Percentiles rank a stretch among this genome's conserved stretches.
phyloP scores from a whole-genome alignment of 1,284 basidiomycete genomes.

The Boletus smithii region DNA sequence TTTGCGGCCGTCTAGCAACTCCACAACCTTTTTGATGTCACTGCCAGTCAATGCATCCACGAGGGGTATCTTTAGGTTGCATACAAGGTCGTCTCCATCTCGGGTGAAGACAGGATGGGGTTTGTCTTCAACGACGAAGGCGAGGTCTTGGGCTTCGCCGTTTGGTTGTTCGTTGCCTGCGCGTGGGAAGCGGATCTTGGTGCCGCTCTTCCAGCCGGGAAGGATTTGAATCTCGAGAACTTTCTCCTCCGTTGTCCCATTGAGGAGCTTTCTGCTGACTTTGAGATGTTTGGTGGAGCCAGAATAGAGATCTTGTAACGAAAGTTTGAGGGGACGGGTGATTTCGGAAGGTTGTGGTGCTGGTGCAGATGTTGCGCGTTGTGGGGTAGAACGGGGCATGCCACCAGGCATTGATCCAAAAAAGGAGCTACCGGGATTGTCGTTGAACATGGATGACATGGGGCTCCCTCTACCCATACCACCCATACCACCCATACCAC shows the following conservation, averaged over 20 bases:
- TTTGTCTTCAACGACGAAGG: constrained; percentile 91
- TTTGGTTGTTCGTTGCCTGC: constrained; percentile 81
- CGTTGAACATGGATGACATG: constrained; percentile 41
- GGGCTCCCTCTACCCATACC: constrained; percentile 38
- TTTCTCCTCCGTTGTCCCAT: constrained; percentile 84
- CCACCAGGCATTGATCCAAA: constrained; percentile 57
- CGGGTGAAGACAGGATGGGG: constrained; percentile 73
- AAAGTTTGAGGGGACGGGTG: constrained; percentile 80
- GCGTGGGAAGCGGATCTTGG: constrained; percentile 85
- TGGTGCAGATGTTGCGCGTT: constrained; percentile 25
- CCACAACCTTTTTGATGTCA: constrained; percentile 52
- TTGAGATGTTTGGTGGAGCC: constrained; percentile 90
- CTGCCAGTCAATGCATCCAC: constrained; percentile 77
- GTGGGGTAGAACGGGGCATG: constrained; percentile 30
- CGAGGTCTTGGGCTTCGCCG: constrained; percentile 80
- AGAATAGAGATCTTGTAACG: constrained; percentile 88
- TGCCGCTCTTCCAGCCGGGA: constrained; percentile 86
- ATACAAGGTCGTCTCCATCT: constrained; percentile 77
- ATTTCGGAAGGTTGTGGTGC: constrained; percentile 59
- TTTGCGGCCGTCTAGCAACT: constrained; percentile 76
- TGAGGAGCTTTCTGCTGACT: constrained; percentile 71
- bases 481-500: constrained; percentile 32
- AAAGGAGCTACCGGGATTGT: constrained; percentile 44
- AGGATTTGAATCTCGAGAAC: constrained; percentile 86
- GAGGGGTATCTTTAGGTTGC: constrained; percentile 65